phyloP scores from a whole-genome alignment of 345 rosid genomes.

The Arabidopsis thaliana region DNA sequence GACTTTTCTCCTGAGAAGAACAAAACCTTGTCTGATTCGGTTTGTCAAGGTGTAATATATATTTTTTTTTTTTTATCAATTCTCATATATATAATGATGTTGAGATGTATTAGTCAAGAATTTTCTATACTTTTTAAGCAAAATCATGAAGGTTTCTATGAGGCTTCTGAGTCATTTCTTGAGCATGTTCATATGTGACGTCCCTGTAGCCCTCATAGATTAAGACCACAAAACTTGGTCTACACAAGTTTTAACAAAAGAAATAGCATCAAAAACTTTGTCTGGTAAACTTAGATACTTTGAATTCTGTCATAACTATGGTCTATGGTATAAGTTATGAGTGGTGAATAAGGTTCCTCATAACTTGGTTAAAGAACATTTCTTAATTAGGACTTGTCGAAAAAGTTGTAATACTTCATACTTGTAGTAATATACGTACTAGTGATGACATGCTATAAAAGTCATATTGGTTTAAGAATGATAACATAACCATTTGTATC shows the following conservation, averaged over 20 bases:
- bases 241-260: not conserved
- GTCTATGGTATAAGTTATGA: not conserved
- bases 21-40: slow-evolving; percentile 6
- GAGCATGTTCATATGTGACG: slow-evolving; percentile 4
- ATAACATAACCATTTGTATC: not conserved
- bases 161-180: slow-evolving; percentile 34
- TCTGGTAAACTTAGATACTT: slow-evolving; percentile 14
- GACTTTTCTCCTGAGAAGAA: slow-evolving; percentile 29
- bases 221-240: slow-evolving; percentile 15
- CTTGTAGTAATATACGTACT: not conserved
- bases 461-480: not conserved
- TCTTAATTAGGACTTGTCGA: not conserved
- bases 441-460: not conserved
- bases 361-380: not conserved
- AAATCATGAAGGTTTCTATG: slow-evolving; percentile 28
- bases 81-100: slow-evolving; percentile 2
- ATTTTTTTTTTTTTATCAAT: not conserved
- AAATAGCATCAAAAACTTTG: not conserved
- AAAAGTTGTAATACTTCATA: not conserved
- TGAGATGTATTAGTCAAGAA: slow-evolving; percentile 15
- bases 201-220: not conserved
- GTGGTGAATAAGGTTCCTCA: not conserved
- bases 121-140: slow-evolving; percentile 26
- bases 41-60: slow-evolving; percentile 14
- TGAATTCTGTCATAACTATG: slow-evolving; percentile 9